These are phyloP conservation scores for Tolypocladium tropicale DNA, from an alignment of 2,329 filamentous ascomycete species.

Conservation along the genomic window DNA sequence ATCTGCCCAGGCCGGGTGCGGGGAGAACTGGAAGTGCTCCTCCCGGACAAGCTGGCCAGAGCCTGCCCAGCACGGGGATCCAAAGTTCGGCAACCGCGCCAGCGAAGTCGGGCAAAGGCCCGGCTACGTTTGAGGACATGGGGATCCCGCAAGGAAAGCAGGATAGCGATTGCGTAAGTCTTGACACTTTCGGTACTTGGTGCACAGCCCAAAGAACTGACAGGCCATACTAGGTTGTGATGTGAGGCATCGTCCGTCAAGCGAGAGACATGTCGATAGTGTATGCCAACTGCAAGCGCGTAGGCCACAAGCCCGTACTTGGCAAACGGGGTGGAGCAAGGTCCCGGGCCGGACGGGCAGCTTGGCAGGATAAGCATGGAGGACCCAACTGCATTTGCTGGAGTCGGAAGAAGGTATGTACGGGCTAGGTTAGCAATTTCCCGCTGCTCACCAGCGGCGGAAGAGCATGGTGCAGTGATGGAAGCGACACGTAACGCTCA, in stretches of 20 bases:
- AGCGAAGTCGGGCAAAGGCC: conserved; percentile 55
- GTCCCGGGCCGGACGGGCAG: background rate
- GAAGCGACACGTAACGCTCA: background rate
- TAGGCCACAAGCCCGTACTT: background rate
- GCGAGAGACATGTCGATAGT: background rate
- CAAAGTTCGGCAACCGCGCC: conserved; percentile 19
- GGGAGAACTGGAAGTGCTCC: conserved; percentile 28
- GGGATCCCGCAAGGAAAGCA: conserved; percentile 77
- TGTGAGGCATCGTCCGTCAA: conserved; percentile 8
- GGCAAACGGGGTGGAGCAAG: background rate
- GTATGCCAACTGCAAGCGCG: background rate
- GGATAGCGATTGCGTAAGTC: conserved; percentile 82
- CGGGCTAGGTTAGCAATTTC: background rate
- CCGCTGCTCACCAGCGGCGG: background rate
- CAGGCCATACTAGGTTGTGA: conserved; percentile 11
- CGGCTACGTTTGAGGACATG: conserved; percentile 97
- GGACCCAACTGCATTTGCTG: background rate
- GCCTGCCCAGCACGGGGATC: conserved; percentile 12
- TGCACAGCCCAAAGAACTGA: background rate
- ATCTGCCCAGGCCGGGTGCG: conserved; percentile 12
- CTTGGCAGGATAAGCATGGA: background rate
- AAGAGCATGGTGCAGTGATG: background rate
- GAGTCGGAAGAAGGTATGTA: background rate
- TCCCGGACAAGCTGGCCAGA: conserved; percentile 15
- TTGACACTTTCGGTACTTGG: background rate